These are phyloP conservation scores for Fomitiporia mediterranea DNA, from an alignment of 1,284 basidiomycete genomes.

Conservation along the genomic window DNA sequence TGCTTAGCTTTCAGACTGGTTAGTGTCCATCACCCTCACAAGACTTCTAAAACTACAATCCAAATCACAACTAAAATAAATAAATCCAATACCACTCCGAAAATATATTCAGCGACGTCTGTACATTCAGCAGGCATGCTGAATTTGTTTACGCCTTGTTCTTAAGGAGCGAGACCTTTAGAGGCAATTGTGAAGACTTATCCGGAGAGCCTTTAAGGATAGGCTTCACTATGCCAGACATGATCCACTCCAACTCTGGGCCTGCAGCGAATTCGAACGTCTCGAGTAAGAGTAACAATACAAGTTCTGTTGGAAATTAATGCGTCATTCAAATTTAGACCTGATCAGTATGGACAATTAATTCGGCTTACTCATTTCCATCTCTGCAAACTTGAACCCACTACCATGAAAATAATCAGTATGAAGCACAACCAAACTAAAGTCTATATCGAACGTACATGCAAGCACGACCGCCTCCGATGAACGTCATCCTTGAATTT, in stretches of 20 bases:
- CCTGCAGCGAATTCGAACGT: conserved; percentile 8
- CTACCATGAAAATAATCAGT: not conserved
- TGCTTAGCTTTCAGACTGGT: too few relatives aligned
- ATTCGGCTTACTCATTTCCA: conserved; percentile 8
- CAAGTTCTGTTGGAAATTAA: conserved; percentile 3
- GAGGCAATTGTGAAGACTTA: conserved; percentile 5
- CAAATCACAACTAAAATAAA: too few relatives aligned
- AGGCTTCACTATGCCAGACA: conserved; percentile 2
- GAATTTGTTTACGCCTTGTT: not conserved
- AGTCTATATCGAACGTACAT: too few relatives aligned
- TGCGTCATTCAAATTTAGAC: not conserved
- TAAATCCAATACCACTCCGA: too few relatives aligned
- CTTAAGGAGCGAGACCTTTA: conserved; percentile 10
- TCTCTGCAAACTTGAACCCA: conserved; percentile 14
- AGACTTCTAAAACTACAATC: too few relatives aligned
- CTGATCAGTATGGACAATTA: not conserved
- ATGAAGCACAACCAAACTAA: conserved; percentile 20
- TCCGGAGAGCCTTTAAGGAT: conserved; percentile 10
- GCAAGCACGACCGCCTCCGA: conserved; percentile 19
- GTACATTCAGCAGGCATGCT: too few relatives aligned
- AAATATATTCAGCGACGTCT: too few relatives aligned
- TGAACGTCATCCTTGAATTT: conserved; percentile 19
- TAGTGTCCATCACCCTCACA: too few relatives aligned
- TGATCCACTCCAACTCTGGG: conserved; percentile 7
- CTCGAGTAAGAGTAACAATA: conserved; percentile 11